These are phyloP conservation scores for Candida gigantensis DNA, from an alignment of 1,139 yeast genomes.

Conservation along the genomic window DNA sequence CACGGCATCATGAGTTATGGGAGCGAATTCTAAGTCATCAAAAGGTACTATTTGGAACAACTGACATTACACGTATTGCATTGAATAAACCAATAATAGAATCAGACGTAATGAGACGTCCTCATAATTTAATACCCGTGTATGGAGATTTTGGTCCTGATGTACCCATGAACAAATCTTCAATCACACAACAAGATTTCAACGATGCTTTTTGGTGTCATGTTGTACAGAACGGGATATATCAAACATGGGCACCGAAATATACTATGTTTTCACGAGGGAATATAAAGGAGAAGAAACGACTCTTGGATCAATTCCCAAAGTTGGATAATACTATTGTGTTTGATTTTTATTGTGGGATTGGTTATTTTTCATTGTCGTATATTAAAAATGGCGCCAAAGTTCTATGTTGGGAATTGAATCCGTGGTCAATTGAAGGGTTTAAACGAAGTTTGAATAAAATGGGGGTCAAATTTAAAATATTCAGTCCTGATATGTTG, in stretches of 20 bases:
- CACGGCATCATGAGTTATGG: slow-evolving; percentile 23
- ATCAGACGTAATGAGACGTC: slow-evolving; percentile 58
- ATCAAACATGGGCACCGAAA: slow-evolving; percentile 81
- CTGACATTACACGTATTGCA: slow-evolving; percentile 60
- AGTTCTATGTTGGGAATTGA: slow-evolving; percentile 79
- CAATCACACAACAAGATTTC: slow-evolving; percentile 48
- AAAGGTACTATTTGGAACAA: slow-evolving; percentile 13
- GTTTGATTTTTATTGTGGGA: slow-evolving; percentile 79
- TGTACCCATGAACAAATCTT: slow-evolving; percentile 30
- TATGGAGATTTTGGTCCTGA: slow-evolving; percentile 67
- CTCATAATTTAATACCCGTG: slow-evolving; percentile 57
- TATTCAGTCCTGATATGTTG: slow-evolving; percentile 30
- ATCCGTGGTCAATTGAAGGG: slow-evolving; percentile 84
- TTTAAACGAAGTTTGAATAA: slow-evolving; percentile 53
- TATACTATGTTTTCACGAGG: slow-evolving; percentile 93
- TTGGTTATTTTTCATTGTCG: slow-evolving; percentile 79
- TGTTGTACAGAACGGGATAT: slow-evolving; percentile 69
- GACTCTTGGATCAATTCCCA: slow-evolving; percentile 50
- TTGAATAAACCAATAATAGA: slow-evolving; percentile 68
- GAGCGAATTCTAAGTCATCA: slow-evolving; percentile 20
- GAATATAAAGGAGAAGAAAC: slow-evolving; percentile 75
- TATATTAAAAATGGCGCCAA: slow-evolving; percentile 60
- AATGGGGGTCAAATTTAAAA: slow-evolving; percentile 44
- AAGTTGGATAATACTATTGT: slow-evolving; percentile 43
- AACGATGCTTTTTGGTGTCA: slow-evolving; percentile 69